These are phyloP conservation scores for Middelhovenomyces tepae DNA, from an alignment of 805 yeast genomes.

Conservation along the genomic window DNA sequence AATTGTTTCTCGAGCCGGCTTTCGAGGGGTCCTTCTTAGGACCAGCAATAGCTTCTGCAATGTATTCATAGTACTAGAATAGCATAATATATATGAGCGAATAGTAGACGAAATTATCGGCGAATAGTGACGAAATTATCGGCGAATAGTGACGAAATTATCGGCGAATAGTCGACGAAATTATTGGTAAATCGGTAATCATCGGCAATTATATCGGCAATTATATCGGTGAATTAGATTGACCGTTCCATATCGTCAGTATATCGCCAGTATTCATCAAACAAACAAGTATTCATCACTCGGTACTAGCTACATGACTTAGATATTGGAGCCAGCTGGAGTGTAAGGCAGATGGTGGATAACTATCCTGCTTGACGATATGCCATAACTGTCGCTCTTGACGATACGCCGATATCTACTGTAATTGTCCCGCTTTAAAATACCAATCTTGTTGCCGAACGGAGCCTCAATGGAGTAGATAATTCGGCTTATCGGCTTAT, in stretches of 20 bases:
- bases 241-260: background rate
- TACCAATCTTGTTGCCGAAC: no score
- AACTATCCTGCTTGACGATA: no score
- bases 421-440: no score
- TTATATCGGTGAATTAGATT: background rate
- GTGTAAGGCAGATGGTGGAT: no score
- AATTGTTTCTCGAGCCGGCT: constrained; percentile 11
- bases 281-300: no score
- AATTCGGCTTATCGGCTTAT: no score
- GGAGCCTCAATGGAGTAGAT: no score
- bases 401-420: no score
- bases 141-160: constrained; percentile 1
- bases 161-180: constrained; percentile 1
- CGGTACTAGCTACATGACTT: no score
- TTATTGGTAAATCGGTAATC: background rate
- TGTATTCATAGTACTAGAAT: constrained; percentile 8
- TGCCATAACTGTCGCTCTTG: no score
- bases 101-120: background rate
- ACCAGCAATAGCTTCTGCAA: constrained; percentile 22
- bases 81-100: background rate
- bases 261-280: no score
- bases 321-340: no score
- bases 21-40: constrained; percentile 21
- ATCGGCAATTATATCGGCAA: background rate
- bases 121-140: constrained; percentile 1